These are phyloP conservation scores for Ajuga chamaepitys DNA, from an alignment of 257 asterid species.

Conservation along the genomic window DNA sequence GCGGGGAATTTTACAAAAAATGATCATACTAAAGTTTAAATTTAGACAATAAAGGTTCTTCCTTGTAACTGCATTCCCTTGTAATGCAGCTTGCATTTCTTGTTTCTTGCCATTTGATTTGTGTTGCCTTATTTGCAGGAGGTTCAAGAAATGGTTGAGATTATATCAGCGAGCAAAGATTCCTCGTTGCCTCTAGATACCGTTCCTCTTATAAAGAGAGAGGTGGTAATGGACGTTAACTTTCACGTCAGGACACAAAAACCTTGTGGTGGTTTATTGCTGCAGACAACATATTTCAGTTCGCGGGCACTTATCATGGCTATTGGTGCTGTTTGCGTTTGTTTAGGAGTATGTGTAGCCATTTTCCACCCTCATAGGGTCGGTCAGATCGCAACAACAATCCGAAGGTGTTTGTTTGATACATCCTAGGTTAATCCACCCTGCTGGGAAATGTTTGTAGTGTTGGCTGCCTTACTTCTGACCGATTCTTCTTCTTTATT, in stretches of 20 bases:
- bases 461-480: no score
- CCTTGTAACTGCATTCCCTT: not conserved
- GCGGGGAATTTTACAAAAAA: no score
- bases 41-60: no score
- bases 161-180: slow-evolving; percentile 1
- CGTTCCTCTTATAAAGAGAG: slow-evolving; percentile 47
- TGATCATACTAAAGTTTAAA: no score
- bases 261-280: slow-evolving; percentile 22
- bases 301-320: slow-evolving; percentile 38
- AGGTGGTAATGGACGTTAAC: slow-evolving; percentile 33
- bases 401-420: slow-evolving; percentile 58
- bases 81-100: not conserved
- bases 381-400: slow-evolving; percentile 48
- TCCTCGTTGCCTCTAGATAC: slow-evolving; percentile 17
- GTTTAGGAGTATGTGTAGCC: slow-evolving; percentile 58
- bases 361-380: slow-evolving; percentile 60
- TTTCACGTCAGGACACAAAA: slow-evolving; percentile 25
- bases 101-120: not conserved
- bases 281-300: slow-evolving; percentile 21
- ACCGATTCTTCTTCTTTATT: no score
- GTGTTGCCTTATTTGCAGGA: slow-evolving; percentile 23
- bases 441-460: no score
- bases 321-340: slow-evolving; percentile 40
- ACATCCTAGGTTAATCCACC: slow-evolving; percentile 15
- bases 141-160: slow-evolving; percentile 10